Evolutionary conservation across 345 rosid species (phyloP).

Genomic region (Salix arbutifolia): DNA sequence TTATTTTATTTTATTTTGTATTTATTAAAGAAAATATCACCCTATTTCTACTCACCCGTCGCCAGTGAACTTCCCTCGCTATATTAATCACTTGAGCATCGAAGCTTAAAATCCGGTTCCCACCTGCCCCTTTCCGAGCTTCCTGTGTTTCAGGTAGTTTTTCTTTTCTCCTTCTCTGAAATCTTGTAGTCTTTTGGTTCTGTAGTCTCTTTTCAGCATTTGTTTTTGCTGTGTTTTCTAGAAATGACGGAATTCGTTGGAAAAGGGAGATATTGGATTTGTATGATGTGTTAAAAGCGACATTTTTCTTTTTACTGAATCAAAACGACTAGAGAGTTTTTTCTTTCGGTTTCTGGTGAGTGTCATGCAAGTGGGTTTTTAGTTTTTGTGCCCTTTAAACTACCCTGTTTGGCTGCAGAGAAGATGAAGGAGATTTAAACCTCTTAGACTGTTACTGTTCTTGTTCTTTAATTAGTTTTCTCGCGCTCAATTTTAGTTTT

Average conservation of each 20-base stretch:
- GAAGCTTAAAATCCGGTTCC: neutral
- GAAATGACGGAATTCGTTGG: neutral
- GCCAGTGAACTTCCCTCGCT: neutral
- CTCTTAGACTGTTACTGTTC: neutral
- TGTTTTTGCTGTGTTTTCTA: neutral
- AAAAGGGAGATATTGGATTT: neutral
- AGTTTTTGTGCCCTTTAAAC: neutral
- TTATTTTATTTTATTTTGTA: too few species aligned
- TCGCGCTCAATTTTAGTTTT: too few species aligned
- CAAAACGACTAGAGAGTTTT: neutral
- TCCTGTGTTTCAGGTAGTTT: neutral
- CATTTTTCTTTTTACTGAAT: neutral
- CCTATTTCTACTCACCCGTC: neutral
- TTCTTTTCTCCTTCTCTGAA: too few species aligned
- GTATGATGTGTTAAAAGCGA: neutral
- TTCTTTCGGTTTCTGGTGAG: neutral
- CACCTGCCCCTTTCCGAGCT: neutral
- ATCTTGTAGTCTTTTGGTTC: neutral
- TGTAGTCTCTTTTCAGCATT: neutral
- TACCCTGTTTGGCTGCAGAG: constrained; percentile 1
- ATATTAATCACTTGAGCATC: neutral
- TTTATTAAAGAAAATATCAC: neutral
- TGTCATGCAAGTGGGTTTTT: neutral
- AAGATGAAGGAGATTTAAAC: neutral
- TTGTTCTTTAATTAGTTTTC: neutral